Percentiles rank a stretch among this genome's conserved stretches.
Evolutionary conservation across 83 land plant species (phyloP).

Genomic region (Diphasiastrum complanatum): DNA sequence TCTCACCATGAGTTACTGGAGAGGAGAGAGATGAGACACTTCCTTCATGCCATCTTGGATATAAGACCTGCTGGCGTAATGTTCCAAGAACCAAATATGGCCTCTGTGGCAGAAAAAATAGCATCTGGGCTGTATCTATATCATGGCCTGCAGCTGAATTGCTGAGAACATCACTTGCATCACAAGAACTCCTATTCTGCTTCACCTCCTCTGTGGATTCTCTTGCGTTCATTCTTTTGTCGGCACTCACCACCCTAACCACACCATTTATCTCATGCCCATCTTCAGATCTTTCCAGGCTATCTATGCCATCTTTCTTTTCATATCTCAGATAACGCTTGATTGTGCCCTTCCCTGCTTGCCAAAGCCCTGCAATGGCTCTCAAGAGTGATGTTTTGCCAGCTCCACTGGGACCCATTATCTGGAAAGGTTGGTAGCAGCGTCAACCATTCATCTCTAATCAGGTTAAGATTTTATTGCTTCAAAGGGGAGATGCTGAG

Average conservation of each 20-base stretch:
- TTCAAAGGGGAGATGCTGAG: too few relatives aligned
- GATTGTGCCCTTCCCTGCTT: conserved; percentile 63
- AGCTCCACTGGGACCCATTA: conserved; percentile 96
- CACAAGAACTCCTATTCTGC: too few relatives aligned
- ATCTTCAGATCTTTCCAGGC: conserved; percentile 5
- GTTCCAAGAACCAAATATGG: conserved; percentile 97
- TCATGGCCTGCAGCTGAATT: conserved; percentile 4
- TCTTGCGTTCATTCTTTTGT: neutral
- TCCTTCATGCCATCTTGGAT: conserved; percentile 79
- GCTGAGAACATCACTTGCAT: too few relatives aligned
- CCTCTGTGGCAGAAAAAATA: conserved; percentile 93
- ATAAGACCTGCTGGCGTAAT: conserved; percentile 84
- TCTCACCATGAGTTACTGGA: conserved; percentile 23
- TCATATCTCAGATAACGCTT: conserved; percentile 40
- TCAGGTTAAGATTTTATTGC: neutral
- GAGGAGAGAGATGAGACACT: conserved; percentile 8
- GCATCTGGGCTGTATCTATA: conserved; percentile 21
- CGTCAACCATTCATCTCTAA: neutral
- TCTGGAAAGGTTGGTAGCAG: conserved; percentile 31
- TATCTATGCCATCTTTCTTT: neutral
- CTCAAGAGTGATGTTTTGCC: conserved; percentile 91
- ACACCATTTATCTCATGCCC: neutral
- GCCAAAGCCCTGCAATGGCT: conserved; percentile 93
- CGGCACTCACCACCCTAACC: conserved; percentile 9
- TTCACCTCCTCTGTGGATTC: neutral